Base-by-base conservation (phyloP, 1,139 yeast species). In the Hemisphaericaspora xylanilytica region DNA sequence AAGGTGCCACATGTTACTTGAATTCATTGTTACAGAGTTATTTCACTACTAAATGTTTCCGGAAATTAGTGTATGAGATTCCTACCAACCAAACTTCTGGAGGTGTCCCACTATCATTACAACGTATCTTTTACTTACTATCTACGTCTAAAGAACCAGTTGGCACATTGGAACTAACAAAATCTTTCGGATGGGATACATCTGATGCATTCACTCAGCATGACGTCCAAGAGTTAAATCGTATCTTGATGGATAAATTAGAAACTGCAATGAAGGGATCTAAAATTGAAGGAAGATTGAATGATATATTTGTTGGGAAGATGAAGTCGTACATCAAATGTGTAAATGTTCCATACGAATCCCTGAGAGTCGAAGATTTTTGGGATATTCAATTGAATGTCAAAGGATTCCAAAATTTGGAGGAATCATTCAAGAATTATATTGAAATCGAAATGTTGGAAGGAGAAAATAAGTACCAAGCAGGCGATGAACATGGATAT, bases 351-450 rank as follows among this genome's bases (percentile, higher is more conserved):
- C 90, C 92, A 37, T 92, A 87, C 59, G 98, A 92, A 63, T 85
- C 96, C 17, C 81, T 96, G 3, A 74, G 97, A 48, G 80, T 76
- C 5, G 99, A 92, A 61, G 98, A 94, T 55, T 92, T 87, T 54
- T 92, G 99, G 99, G 98, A 92, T 66, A 85, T 92, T 46, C 98
- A 94, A 60, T 70, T 92, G 49, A 92, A 92, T 55, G 99, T 92
- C 17, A 88, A 87, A 58, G 88, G 92, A 22, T 75, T 89, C 70
- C 73, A 70, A 41, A 80, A 80, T 49, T 71, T 92, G 34, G 70
- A 77, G 45, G 83, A 82, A 37, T 83, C 97, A 0, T 92, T 92
- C 59, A 76, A 79, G 40, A 88, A 89, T 58, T 92, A 92, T 57
- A 80, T 90, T 40, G 95, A 88, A 51, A 82, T 84, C 31, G 99